Evolutionary conservation across 2,329 filamentous ascomycete genomes (phyloP).

Genomic region (Rhytidhysteron rufulum): DNA sequence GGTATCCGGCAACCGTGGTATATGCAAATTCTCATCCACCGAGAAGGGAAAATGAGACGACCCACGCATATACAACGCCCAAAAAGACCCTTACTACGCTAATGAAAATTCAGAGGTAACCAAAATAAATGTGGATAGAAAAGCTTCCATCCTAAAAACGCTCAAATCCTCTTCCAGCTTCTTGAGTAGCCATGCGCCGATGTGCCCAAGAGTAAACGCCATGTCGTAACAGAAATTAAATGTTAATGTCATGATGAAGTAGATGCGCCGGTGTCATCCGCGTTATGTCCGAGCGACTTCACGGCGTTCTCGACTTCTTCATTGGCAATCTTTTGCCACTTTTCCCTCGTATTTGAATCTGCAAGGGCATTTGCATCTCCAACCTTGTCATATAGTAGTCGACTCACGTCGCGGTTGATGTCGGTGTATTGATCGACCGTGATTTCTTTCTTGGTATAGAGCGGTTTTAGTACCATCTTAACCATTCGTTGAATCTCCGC

Average conservation of each 20-base stretch:
- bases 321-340: conserved; percentile 72
- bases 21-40: no score
- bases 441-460: conserved; percentile 75
- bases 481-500: conserved; percentile 87
- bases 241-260: not conserved
- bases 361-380: conserved; percentile 51
- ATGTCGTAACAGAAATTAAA: no score
- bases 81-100: not conserved
- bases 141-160: no score
- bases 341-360: conserved; percentile 61
- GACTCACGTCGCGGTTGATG: conserved; percentile 87
- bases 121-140: no score
- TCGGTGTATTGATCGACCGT: conserved; percentile 86
- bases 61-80: not conserved
- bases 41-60: not conserved
- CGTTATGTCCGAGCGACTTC: conserved; percentile 18
- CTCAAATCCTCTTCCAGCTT: no score
- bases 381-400: conserved; percentile 73
- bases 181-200: no score
- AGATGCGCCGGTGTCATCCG: not conserved
- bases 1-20: conserved; percentile 1
- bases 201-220: no score
- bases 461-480: conserved; percentile 72
- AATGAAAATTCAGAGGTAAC: no score
- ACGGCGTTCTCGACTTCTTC: conserved; percentile 77